Base-by-base conservation (phyloP, 495 filamentous ascomycete species). In the Echria macrotheca region DNA sequence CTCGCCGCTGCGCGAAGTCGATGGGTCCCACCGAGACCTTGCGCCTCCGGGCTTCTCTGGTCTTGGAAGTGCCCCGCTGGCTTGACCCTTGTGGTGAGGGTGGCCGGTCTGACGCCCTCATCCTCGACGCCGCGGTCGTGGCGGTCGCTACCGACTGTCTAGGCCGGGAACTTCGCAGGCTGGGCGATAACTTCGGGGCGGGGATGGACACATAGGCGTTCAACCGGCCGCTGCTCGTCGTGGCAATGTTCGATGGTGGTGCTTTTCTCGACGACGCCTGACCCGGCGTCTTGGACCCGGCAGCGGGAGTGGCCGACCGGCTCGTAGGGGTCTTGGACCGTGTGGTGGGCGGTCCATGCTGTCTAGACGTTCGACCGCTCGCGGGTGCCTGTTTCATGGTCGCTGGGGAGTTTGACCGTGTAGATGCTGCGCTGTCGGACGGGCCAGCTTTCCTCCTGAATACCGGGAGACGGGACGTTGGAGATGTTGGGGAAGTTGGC, bases 131-230 rank as follows among this genome's bases (percentile, higher is more conserved):
- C 37, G 78, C 71, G 1, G 84, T 82, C 8, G 76, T 72, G n/a
- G 85, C 85, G 33, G 79, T 74, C 24, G 88, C 88, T 24, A 95
- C 83, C 8, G 86, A 84, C 63, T 87, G 84, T 23, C 90, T 75
- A 15, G 87, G 86, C 32, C 87, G 75, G 8, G 90, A 95, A 54
- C 88, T 91, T 49, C 90, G 79, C 17, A 96, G 69, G 10, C 82
- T 84, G 0, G 90, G 90, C 4, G 77, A 80, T 21, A 70, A 54
- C 50, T 78, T 80, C 2, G 75, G 69, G 7, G 63, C 55, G 18
- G 77, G 69, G 4, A 67, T 58, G 38, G 74, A 64, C 25, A 80
- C 76, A 47, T 76, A 78, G 15, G 75, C 75, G 54, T 74, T 75
- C 22, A 80, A 69, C 38, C 75, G 71, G n/a, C 71, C 65, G 39